phyloP scores from a whole-genome alignment of 2,329 filamentous ascomycete genomes.

The Blastomyces parvus region DNA sequence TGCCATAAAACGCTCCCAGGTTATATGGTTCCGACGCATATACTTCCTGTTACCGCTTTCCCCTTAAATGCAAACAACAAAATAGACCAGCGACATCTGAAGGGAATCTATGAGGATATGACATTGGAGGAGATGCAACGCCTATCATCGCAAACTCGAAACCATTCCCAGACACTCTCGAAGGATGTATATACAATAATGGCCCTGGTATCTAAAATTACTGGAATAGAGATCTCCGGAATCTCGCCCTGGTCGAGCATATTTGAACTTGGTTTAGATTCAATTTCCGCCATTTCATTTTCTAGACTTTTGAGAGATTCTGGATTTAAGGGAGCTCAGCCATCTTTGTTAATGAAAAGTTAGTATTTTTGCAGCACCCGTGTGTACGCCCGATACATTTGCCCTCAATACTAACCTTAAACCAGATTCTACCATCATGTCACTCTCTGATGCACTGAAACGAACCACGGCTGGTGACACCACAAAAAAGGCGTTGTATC shows the following conservation, averaged over 20 bases:
- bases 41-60: constrained; percentile 60
- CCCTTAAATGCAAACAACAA: constrained; percentile 88
- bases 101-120: constrained; percentile 54
- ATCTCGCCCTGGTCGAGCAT: constrained; percentile 55
- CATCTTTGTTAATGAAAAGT: constrained; percentile 59
- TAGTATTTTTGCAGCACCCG: constrained; percentile 14
- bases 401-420: constrained; percentile 32
- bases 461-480: constrained; percentile 9
- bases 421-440: constrained; percentile 30
- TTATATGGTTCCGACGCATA: constrained; percentile 88
- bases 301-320: constrained; percentile 52
- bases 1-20: constrained; percentile 62
- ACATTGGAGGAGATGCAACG: constrained; percentile 52
- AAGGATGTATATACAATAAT: constrained; percentile 42
- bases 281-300: constrained; percentile 69
- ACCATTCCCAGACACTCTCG: constrained; percentile 24
- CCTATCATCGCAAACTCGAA: constrained; percentile 34
- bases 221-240: constrained; percentile 35
- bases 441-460: constrained; percentile 28
- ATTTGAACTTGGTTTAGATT: constrained; percentile 81
- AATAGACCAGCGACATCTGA: constrained; percentile 63
- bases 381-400: constrained; percentile 33
- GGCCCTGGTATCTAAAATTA: constrained; percentile 45
- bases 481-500: constrained; percentile 20
- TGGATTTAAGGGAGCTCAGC: constrained; percentile 52